Conservation (phyloP, 441 rosid species). For the Euphorbia celastroides region DNA sequence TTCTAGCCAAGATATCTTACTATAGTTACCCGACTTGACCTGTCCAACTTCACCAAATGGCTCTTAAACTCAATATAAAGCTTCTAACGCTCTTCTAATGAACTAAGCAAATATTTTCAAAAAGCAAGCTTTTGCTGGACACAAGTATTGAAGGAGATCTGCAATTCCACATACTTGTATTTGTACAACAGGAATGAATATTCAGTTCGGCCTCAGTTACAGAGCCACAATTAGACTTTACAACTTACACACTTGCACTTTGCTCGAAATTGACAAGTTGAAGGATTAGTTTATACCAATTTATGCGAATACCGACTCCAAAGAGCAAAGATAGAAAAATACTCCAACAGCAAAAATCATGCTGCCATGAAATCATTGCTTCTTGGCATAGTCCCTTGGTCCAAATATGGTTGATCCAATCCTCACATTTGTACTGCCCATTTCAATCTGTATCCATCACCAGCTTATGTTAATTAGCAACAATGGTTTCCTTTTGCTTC, state of each 20-base stretch:
- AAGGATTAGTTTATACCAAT: neutral
- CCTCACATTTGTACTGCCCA: constrained; percentile 86
- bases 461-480: constrained; percentile 9
- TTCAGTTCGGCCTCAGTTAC: neutral
- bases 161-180: neutral
- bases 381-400: constrained; percentile 66
- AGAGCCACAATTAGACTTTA: neutral
- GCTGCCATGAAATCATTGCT: constrained; percentile 19
- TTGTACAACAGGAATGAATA: neutral
- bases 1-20: too few species aligned
- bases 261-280: too few species aligned
- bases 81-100: too few species aligned
- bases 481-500: neutral
- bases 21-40: too few species aligned
- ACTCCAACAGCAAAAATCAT: neutral
- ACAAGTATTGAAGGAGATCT: too few species aligned
- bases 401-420: constrained; percentile 88
- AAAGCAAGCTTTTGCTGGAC: too few species aligned
- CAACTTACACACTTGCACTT: neutral
- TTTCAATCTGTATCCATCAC: constrained; percentile 61
- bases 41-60: too few species aligned
- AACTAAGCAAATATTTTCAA: too few species aligned
- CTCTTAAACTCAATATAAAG: too few species aligned
- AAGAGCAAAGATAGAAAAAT: neutral
- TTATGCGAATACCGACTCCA: neutral